phyloP scores from a whole-genome alignment of 2,329 filamentous ascomycete genomes.

The Gnomoniopsis smithogilvyi region DNA sequence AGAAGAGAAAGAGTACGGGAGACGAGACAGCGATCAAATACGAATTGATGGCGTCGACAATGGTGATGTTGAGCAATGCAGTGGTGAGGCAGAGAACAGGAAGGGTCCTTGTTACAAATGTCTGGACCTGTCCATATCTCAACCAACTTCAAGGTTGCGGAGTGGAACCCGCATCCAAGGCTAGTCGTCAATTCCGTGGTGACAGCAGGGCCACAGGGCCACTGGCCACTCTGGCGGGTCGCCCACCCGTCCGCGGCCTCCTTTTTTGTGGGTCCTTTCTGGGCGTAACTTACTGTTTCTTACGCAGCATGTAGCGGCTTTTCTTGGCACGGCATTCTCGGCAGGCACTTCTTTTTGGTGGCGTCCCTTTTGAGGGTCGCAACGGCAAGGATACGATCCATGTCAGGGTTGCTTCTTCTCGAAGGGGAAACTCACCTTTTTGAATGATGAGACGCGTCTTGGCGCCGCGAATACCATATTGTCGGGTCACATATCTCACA shows the following conservation, averaged over 20 bases:
- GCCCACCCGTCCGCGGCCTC: constrained; percentile 1
- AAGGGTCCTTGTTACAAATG: neutral
- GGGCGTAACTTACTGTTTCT: no score
- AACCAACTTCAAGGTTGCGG: neutral
- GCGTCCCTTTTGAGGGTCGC: no score
- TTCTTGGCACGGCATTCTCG: no score
- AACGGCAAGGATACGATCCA: no score
- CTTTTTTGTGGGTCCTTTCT: constrained; percentile 11
- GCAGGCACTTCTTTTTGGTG: no score
- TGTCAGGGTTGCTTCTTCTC: no score
- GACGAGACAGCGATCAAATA: neutral
- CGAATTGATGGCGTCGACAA: neutral
- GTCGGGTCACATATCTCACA: no score
- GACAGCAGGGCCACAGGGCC: neutral
- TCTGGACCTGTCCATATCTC: neutral
- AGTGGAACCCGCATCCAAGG: no score
- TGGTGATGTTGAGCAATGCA: neutral
- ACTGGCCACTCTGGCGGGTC: neutral
- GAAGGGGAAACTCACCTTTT: no score
- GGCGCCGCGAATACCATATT: no score
- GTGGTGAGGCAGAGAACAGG: constrained; percentile 18
- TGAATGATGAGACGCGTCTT: no score
- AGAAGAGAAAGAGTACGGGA: constrained; percentile 11
- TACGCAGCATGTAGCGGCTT: no score
- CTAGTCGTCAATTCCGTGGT: neutral